Evolutionary conservation across 148 eudicot genomes (phyloP), one percentile per base, ranked within the genome.

Genomic region (Suaeda aralocaspica): DNA sequence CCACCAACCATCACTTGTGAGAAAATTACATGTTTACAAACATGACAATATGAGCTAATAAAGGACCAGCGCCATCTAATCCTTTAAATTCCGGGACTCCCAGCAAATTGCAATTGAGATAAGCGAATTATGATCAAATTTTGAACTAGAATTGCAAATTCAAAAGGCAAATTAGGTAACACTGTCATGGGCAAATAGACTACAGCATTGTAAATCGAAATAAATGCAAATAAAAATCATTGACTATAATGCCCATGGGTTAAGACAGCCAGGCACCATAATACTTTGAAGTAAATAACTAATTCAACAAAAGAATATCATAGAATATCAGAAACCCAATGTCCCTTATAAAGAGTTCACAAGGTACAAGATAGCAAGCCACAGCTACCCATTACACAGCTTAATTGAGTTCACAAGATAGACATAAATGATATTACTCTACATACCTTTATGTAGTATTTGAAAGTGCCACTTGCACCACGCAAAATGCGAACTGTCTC

Each of bases 361-460:
- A 39, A 39, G 2, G 28, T 22, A 9, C 9, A 19, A 60, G 28
- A 51, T 30, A 21, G 19, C 8, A 28, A 59, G 39, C n/a, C 46
- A 24, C 30, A 31, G 31, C 52, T 31, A 16, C 44, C 26, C 7
- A 39, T 26, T 16, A 26, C 1, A 24, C 10, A 29, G 31, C 49
- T 31, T 51, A 28, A 30, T 21, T 49, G 22, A 42, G 29, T 42
- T 18, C 22, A 53, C 2, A 1, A 36, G 58, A 55, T 42, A 52
- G 60, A 29, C 63, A 78, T 33, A 70, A 34, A 60, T 14, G 18
- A 52, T 50, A 33, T 61, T 36, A 56, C 34, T 14, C 31, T 12
- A 68, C 66, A 62, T 46, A 78, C 99, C 99, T 95, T 95, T 64
- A 95, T 95, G 81, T 95, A 95, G 70, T 95, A 95, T 81, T 95